Base-by-base conservation (phyloP, 2,329 filamentous ascomycete genomes). In the Claviceps monticola region DNA sequence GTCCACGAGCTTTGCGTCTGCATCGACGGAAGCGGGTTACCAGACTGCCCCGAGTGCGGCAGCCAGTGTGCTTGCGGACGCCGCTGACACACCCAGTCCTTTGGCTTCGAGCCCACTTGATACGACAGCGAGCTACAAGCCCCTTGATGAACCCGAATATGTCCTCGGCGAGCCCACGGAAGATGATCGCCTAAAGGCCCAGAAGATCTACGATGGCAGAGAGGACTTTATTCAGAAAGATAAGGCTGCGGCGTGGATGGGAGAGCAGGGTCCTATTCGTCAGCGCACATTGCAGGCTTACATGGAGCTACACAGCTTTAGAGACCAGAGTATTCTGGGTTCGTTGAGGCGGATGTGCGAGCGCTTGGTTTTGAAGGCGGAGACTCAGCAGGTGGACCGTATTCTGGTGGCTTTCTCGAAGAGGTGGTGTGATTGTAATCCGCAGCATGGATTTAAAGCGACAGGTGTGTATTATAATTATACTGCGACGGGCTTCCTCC, bases 341-440 rank as follows among this genome's bases (percentile, higher is more conserved):
- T 82, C 87, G 7, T 74, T 97, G 56, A 82, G 93, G 26, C 79
- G 83, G 54, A 75, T 98, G 26, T 98, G 93, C 65, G 79, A 79
- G 50, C 84, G 87, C 36, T 74, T 97, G 23, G 76, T 93, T 4
- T 74, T 98, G 53, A 86, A 87, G 58, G 93, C 87, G 42, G 93
- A 98, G 69, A 95, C 90, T 2, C 93, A 98, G 68, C 91, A 98
- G 66, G 88, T 98, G 19, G 93, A 98, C 65, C 85, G 93, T 37
- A 91, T 98, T 54, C 71, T 98, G 56, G 87, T 94, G 60, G 84
- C 86, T 19, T 91, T 97, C 60, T 88, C 93, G 3, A 82, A 81
- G 57, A 76, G 91, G 55, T 98, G 93, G 93, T 95, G 88, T 65
- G 80, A 86, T 58, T 96, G 90, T 73, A 98, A 98, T 64, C 80